Evolutionary conservation across 331 rosid species (phyloP), one percentile per base, ranked within the genome.

Genomic region (Spiraea crenata): DNA sequence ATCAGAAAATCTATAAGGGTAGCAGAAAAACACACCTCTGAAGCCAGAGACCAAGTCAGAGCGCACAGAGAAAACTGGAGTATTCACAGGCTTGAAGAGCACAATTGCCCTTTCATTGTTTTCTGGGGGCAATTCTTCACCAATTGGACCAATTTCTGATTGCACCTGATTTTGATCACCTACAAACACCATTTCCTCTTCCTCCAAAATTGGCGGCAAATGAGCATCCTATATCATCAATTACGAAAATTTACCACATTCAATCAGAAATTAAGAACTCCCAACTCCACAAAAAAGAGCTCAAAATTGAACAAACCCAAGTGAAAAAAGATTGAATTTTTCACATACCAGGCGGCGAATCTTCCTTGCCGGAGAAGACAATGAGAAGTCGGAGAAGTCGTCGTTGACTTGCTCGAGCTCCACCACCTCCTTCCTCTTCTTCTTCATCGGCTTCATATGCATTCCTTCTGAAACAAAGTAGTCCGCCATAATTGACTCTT

Each of bases 311-410:
- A 25, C 31, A 25, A 25, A 25, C 31, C 31, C 31, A 25, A 25
- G 31, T 42, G 45, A 9, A 42, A 10, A 4, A 51, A 20, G 64
- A 15, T 0, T 0, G 5, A 3, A 16, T 0, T 13, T 59, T 59
- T 37, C 16, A 48, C 20, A 14, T 81, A 89, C 97, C 79, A 93
- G 84, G 67, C 98, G 97, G 72, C 98, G 98, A 81, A 90, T 90
- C 88, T 93, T 93, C 42, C 87, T 80, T 6, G 97, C 90, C 0
- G 96, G 92, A 19, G 96, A 85, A 35, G 88, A 83, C 3, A 93
- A 85, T 49, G 97, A 83, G 83, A 93, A 85, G 57, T 87, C 96
- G 48, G 89, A 88, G 80, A 91, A 87, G 38, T 89, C 88, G 5
- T 84, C 67, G 83, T 63, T 56, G 20, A 92, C 66, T 15, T 76